Conservation (phyloP, 2,329 filamentous ascomycete species). For the Cladophialophora bantiana region DNA sequence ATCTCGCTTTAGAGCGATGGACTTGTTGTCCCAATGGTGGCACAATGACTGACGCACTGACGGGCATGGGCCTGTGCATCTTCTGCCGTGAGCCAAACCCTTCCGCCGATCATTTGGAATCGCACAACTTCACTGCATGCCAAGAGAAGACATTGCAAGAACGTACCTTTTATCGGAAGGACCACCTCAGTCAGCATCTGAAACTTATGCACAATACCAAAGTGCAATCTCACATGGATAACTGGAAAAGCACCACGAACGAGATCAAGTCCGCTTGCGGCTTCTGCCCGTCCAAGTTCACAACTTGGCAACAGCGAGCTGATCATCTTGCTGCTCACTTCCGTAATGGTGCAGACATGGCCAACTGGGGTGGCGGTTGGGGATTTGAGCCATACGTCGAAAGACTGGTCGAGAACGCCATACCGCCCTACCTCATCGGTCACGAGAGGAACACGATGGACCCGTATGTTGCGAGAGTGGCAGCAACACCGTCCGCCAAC, state of each 20-base stretch:
- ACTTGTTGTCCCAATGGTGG: conserved; percentile 67
- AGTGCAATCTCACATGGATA: conserved; percentile 57
- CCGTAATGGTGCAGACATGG: conserved; percentile 48
- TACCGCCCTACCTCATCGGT: conserved; percentile 49
- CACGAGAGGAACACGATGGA: conserved; percentile 44
- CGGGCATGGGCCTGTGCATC: conserved; percentile 56
- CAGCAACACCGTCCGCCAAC: conserved; percentile 27
- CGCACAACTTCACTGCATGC: conserved; percentile 65
- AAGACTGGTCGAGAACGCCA: conserved; percentile 46
- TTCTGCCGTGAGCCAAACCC: conserved; percentile 65
- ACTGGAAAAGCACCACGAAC: conserved; percentile 61
- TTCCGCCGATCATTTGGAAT: conserved; percentile 62
- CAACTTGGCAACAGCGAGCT: conserved; percentile 45
- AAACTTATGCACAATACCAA: conserved; percentile 62
- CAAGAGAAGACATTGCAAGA: conserved; percentile 67
- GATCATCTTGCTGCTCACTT: conserved; percentile 53
- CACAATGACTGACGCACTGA: conserved; percentile 49
- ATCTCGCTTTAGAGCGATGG: conserved; percentile 64
- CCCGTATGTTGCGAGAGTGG: conserved; percentile 39
- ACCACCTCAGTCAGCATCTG: conserved; percentile 64
- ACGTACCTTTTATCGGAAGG: conserved; percentile 66
- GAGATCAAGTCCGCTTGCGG: conserved; percentile 55
- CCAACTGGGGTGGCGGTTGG: conserved; percentile 49
- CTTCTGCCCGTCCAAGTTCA: conserved; percentile 45
- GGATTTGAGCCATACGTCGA: conserved; percentile 48